phyloP scores from a whole-genome alignment of 1,284 basidiomycete genomes.

The Microstroma glucosiphilum region DNA sequence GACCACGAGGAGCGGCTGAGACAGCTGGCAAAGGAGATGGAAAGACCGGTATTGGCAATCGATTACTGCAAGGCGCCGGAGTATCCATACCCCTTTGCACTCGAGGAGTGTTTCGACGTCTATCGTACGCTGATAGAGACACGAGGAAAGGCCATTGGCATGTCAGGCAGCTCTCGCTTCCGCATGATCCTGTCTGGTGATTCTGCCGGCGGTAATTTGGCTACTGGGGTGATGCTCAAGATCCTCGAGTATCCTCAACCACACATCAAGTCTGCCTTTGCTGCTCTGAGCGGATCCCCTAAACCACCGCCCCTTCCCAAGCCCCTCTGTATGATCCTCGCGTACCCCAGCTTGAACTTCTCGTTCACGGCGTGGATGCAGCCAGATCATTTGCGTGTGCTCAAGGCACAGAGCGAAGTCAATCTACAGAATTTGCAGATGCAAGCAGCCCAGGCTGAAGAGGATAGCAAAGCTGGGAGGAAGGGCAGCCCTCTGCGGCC shows the following conservation, averaged over 20 bases:
- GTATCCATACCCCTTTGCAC: constrained; percentile 58
- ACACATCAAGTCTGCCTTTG: constrained; percentile 33
- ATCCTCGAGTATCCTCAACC: constrained; percentile 41
- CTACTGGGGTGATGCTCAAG: constrained; percentile 34
- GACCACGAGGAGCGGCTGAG: constrained; percentile 92
- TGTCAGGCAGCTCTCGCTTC: constrained; percentile 53
- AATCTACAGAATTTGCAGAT: constrained; percentile 24
- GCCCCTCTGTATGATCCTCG: constrained; percentile 73
- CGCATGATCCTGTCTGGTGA: constrained; percentile 39
- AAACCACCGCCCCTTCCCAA: constrained; percentile 52
- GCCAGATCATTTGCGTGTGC: constrained; percentile 70
- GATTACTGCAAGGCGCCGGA: constrained; percentile 93
- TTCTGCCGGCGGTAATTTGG: constrained; percentile 39
- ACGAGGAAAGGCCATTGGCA: constrained; percentile 72
- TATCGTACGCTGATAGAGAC: constrained; percentile 77
- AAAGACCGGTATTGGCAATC: constrained; percentile 74
- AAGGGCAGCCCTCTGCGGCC: constrained; percentile 6
- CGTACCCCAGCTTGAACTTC: constrained; percentile 74
- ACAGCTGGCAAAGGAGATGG: constrained; percentile 72
- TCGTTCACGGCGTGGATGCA: constrained; percentile 93
- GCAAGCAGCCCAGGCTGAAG: not conserved
- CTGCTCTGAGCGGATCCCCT: constrained; percentile 14
- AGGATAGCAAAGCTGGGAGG: constrained; percentile 4
- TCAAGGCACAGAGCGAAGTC: constrained; percentile 58
- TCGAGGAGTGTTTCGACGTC: constrained; percentile 86